Evolutionary conservation across 768 basidiomycete species (phyloP).

Genomic region (Russula virescens): DNA sequence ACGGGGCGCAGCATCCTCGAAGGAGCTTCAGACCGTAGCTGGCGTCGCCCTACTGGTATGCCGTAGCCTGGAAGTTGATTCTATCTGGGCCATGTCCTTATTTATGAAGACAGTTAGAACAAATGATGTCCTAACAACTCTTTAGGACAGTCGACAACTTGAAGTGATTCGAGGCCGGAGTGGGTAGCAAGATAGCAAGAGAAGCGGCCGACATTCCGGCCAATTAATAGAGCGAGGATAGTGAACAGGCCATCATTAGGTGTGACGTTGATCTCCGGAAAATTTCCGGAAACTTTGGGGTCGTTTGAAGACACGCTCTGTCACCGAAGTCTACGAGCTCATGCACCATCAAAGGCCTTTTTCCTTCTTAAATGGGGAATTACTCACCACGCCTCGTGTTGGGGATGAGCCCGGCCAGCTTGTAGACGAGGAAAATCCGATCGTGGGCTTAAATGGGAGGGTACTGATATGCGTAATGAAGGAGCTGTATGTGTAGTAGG

Average conservation of each 20-base stretch:
- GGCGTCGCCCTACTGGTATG: slow-evolving; percentile 43
- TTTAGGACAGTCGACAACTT: slow-evolving; percentile 39
- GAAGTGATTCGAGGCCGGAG: slow-evolving; percentile 46
- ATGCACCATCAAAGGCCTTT: too few relatives aligned
- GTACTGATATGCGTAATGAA: too few relatives aligned
- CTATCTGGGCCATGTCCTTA: slow-evolving; percentile 57
- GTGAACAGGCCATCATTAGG: slow-evolving; percentile 50
- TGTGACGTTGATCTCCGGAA: slow-evolving; percentile 41
- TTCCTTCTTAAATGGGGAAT: too few relatives aligned
- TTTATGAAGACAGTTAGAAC: slow-evolving; percentile 31
- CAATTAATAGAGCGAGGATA: slow-evolving; percentile 34
- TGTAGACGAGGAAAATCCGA: too few relatives aligned
- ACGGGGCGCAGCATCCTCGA: too few relatives aligned
- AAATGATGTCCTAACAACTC: slow-evolving; percentile 42
- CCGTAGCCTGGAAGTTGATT: slow-evolving; percentile 56
- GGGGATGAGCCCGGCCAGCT: too few relatives aligned
- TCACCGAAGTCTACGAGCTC: slow-evolving; percentile 35
- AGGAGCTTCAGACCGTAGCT: slow-evolving; percentile 46
- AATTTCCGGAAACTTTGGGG: slow-evolving; percentile 46
- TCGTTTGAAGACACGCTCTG: slow-evolving; percentile 45
- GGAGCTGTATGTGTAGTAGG: too few relatives aligned
- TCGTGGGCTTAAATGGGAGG: too few relatives aligned
- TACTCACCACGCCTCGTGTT: too few relatives aligned
- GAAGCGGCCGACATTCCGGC: too few relatives aligned
- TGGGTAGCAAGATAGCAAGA: slow-evolving; percentile 40